A percentile compares a stretch with the other conserved stretches of the same genome.
phyloP scores from a whole-genome alignment of 1,284 basidiomycete species.

The Trametes polyzona region DNA sequence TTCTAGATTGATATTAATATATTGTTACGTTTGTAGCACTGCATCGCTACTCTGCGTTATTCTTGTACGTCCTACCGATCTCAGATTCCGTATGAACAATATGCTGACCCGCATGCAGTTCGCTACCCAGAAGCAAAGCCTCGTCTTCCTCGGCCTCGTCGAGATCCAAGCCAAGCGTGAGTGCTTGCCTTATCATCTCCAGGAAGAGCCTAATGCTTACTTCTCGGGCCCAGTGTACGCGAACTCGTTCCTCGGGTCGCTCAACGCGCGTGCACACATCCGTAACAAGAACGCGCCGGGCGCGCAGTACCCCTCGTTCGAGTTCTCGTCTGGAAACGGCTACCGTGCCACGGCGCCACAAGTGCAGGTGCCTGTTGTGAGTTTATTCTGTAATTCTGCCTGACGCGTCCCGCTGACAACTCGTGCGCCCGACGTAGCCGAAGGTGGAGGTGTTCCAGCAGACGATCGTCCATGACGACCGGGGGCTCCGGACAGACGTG shows the following conservation, averaged over 20 bases:
- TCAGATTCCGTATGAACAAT: too few species aligned
- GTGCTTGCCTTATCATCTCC: background rate
- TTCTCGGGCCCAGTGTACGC: slow-evolving; percentile 3
- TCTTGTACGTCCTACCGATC: background rate
- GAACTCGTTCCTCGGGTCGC: slow-evolving; percentile 14
- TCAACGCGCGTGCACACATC: slow-evolving; percentile 12
- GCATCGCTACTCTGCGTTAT: slow-evolving; percentile 5
- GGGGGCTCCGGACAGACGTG: background rate
- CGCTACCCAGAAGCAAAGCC: slow-evolving; percentile 9
- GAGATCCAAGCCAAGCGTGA: slow-evolving; percentile 11
- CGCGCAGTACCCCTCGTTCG: slow-evolving; percentile 6
- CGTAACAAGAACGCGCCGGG: slow-evolving; percentile 1
- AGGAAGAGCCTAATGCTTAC: background rate
- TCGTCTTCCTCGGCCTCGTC: slow-evolving; percentile 14
- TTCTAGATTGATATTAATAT: background rate
- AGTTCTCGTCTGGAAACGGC: slow-evolving; percentile 3
- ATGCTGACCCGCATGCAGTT: background rate
- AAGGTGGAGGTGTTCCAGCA: slow-evolving; percentile 13
- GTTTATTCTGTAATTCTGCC: background rate
- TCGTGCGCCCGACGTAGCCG: too few species aligned
- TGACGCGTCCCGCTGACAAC: background rate
- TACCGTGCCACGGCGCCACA: background rate
- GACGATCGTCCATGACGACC: slow-evolving; percentile 10
- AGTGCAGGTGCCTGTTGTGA: background rate
- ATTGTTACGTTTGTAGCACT: background rate